phyloP scores from a whole-genome alignment of 2,329 filamentous ascomycete genomes.

The Graphilbum ipis-grandicollis region DNA sequence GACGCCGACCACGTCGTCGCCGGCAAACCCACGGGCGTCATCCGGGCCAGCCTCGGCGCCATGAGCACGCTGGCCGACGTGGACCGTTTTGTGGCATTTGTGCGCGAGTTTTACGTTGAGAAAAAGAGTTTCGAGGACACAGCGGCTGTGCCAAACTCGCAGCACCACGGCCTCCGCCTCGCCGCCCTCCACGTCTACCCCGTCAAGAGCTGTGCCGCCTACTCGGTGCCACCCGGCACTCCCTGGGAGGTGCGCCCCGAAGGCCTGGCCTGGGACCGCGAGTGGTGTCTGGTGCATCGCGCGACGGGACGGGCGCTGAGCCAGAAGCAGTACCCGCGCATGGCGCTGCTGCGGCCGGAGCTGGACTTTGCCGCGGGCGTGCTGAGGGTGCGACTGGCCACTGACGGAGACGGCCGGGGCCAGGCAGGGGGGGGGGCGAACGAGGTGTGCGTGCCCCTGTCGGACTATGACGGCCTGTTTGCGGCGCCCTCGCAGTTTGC shows the following conservation, averaged over 20 bases:
- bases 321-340: conserved; percentile 75
- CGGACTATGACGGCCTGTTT: too few species aligned
- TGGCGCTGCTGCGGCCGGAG: conserved; percentile 64
- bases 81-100: conserved; percentile 50
- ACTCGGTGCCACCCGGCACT: conserved; percentile 42
- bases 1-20: conserved; percentile 60
- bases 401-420: too few species aligned
- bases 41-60: conserved; percentile 72
- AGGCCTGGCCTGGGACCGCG: conserved; percentile 83
- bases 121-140: too few species aligned
- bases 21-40: conserved; percentile 75
- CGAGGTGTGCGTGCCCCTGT: too few species aligned
- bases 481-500: conserved; percentile 24
- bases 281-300: conserved; percentile 87
- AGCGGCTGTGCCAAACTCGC: conserved; percentile 1
- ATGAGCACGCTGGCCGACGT: conserved; percentile 75
- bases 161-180: neutral
- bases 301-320: conserved; percentile 71
- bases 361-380: conserved; percentile 54
- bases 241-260: conserved; percentile 66
- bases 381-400: conserved; percentile 40
- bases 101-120: conserved; percentile 58
- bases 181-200: conserved; percentile 57
- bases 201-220: conserved; percentile 86
- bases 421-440: conserved; percentile 14